Conservation (phyloP, 805 yeast genomes). For the Candida lessepsii region DNA sequence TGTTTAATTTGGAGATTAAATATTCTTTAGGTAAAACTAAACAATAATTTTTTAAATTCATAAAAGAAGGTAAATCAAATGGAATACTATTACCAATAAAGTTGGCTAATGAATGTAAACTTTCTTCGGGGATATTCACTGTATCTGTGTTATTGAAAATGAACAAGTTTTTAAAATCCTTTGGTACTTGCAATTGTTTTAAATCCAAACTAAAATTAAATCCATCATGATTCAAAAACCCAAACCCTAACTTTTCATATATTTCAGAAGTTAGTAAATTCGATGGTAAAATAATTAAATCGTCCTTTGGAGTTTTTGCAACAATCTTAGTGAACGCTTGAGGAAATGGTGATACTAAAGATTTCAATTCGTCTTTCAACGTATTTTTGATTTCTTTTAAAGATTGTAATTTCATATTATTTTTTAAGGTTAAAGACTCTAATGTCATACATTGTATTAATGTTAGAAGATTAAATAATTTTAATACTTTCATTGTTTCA, state of each 20-base stretch:
- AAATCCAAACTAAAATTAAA: slow-evolving; percentile 8
- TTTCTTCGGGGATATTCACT: slow-evolving; percentile 7
- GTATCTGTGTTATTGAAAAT: slow-evolving; percentile 32
- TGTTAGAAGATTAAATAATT: neutral
- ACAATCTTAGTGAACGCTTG: neutral
- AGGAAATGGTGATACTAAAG: slow-evolving; percentile 10
- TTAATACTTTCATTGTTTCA: neutral
- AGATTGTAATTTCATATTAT: slow-evolving; percentile 10
- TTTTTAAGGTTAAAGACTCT: slow-evolving; percentile 1
- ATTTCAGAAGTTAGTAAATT: slow-evolving; percentile 20
- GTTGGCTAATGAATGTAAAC: slow-evolving; percentile 17
- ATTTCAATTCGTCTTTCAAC: slow-evolving; percentile 15
- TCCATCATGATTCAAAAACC: slow-evolving; percentile 11
- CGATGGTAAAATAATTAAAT: slow-evolving; percentile 26
- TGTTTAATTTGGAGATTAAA: slow-evolving; percentile 11
- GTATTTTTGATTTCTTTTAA: slow-evolving; percentile 12
- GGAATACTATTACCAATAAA: slow-evolving; percentile 36
- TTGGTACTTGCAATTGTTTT: slow-evolving; percentile 29
- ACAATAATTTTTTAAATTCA: slow-evolving; percentile 36
- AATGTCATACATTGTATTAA: slow-evolving; percentile 1
- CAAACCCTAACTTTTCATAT: slow-evolving; percentile 24
- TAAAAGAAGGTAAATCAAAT: slow-evolving; percentile 35
- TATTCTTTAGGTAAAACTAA: slow-evolving; percentile 35
- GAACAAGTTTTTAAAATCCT: slow-evolving; percentile 33
- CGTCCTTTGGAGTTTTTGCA: slow-evolving; percentile 15